Base-by-base conservation (phyloP, 345 rosid genomes). In the Eucalyptus marginata region DNA sequence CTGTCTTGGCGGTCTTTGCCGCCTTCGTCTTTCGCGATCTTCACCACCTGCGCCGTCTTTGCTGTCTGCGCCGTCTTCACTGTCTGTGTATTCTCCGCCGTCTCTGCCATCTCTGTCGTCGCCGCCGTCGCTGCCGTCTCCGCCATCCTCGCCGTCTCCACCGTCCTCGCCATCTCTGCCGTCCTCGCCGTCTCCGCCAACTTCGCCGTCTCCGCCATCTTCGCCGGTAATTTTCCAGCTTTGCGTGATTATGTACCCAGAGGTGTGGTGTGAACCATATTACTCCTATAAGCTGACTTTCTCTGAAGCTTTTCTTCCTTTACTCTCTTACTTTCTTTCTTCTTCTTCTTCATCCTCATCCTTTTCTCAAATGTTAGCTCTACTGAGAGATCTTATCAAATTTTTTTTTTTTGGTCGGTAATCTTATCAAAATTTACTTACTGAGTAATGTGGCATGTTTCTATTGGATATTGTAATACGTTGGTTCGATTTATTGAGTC, bases 191-290 rank as follows among this genome's bases (percentile, higher is more conserved):
- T n/a, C n/a, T n/a, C n/a, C n/a, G n/a, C n/a, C n/a, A n/a, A n/a
- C n/a, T n/a, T 0, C 2, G 1, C 6, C 2, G 2, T 0, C 50
- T 13, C 0, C 5, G 2, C 50, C 13, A 0, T 12, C 50, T 1
- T 4, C 6, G 2, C 2, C 3, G 7, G 20, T 6, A 51, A 16
- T 51, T 1, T 16, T 51, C 54, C 2, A 0, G 0, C 20, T 16
- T 51, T 51, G 54, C 8, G 0, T 1, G 54, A 2, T 58, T 11
- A 0, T 10, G 0, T 58, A 24, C 64, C n/a, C 11, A 56, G 3
- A 4, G 68, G 31, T 1, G 8, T 5, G 16, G 31, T 27, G 68
- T 1, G 2, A 6, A 10, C 13, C 3, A 29, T 27, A 27, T 59
- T 12, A 2, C 68, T 6, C 3, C 16, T 12, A 0, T 27, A 12